Evolutionary conservation across 1,139 yeast species (phyloP).

Genomic region (Taphrina deformans): DNA sequence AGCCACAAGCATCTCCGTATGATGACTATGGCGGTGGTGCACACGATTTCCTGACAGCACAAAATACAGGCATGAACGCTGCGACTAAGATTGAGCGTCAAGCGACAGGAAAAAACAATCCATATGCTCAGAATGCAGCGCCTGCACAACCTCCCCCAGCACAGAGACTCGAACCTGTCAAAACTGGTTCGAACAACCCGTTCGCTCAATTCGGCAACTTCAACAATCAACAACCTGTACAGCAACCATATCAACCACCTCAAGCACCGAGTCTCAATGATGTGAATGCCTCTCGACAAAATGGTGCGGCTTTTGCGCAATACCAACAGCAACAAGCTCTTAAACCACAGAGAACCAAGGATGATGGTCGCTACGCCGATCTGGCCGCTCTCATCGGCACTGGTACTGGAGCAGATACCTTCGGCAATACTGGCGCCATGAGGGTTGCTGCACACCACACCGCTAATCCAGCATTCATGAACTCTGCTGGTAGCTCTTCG

Average conservation of each 20-base stretch:
- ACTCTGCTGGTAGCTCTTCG: slow-evolving; percentile 62
- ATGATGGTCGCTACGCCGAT: slow-evolving; percentile 56
- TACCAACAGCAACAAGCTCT: slow-evolving; percentile 34
- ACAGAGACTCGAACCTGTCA: slow-evolving; percentile 57
- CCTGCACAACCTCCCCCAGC: slow-evolving; percentile 46
- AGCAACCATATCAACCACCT: slow-evolving; percentile 24
- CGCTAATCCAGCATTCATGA: slow-evolving; percentile 66
- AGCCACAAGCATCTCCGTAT: slow-evolving; percentile 42
- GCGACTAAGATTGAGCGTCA: slow-evolving; percentile 55
- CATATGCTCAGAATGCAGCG: slow-evolving; percentile 62
- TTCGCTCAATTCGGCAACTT: slow-evolving; percentile 57
- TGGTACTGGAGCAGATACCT: slow-evolving; percentile 85
- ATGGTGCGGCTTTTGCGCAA: slow-evolving; percentile 5
- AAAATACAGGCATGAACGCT: slow-evolving; percentile 42
- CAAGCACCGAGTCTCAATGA: slow-evolving; percentile 24
- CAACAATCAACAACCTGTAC: slow-evolving; percentile 2
- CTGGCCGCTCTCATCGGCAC: slow-evolving; percentile 75
- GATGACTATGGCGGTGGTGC: slow-evolving; percentile 41
- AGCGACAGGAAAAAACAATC: slow-evolving; percentile 85
- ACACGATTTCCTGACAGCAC: slow-evolving; percentile 40
- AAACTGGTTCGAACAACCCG: slow-evolving; percentile 87
- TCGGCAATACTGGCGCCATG: slow-evolving; percentile 87
- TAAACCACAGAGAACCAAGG: slow-evolving; percentile 10
- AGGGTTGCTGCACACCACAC: slow-evolving; percentile 95
- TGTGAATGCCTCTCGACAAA: slow-evolving; percentile 10